Conservation (phyloP, 345 rosid genomes). For the Brassica incana region DNA sequence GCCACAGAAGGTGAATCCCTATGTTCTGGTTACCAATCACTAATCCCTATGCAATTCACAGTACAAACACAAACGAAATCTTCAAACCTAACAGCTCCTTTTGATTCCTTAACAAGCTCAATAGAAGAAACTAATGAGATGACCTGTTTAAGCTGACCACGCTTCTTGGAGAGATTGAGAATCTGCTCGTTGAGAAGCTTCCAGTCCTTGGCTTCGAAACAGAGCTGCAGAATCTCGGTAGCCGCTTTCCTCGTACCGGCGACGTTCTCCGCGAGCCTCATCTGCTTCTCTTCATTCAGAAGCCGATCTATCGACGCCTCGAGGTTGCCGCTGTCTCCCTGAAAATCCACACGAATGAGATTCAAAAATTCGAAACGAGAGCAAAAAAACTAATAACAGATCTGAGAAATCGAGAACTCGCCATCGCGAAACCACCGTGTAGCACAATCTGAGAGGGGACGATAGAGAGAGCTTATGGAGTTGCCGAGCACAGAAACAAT, state of each 20-base stretch:
- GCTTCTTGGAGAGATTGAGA: conserved; percentile 76
- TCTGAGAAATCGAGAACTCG: conserved; percentile 34
- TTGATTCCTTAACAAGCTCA: conserved; percentile 4
- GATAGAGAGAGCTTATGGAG: conserved; percentile 12
- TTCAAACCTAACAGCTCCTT: background rate
- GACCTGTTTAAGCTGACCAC: conserved; percentile 98
- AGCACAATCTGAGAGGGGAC: background rate
- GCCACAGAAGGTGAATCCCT: conserved; percentile 8
- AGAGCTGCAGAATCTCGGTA: conserved; percentile 74
- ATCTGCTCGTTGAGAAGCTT: conserved; percentile 69
- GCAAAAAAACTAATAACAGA: conserved; percentile 1
- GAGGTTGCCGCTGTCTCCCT: conserved; percentile 62
- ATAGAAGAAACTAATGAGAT: conserved; percentile 2
- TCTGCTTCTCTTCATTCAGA: conserved; percentile 88
- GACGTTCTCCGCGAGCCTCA: conserved; percentile 80
- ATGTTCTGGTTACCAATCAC: conserved; percentile 9
- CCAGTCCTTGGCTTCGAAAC: conserved; percentile 94
- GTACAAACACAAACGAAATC: background rate
- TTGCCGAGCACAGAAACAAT: conserved; percentile 18
- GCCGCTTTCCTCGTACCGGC: conserved; percentile 85
- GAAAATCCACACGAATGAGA: conserved; percentile 41
- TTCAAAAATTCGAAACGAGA: conserved; percentile 19
- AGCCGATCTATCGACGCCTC: conserved; percentile 75
- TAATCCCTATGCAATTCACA: conserved; percentile 20
- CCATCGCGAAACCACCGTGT: conserved; percentile 20